Base-by-base conservation (phyloP, 139 green algal species). In the Tetradesmus obliquus region DNA sequence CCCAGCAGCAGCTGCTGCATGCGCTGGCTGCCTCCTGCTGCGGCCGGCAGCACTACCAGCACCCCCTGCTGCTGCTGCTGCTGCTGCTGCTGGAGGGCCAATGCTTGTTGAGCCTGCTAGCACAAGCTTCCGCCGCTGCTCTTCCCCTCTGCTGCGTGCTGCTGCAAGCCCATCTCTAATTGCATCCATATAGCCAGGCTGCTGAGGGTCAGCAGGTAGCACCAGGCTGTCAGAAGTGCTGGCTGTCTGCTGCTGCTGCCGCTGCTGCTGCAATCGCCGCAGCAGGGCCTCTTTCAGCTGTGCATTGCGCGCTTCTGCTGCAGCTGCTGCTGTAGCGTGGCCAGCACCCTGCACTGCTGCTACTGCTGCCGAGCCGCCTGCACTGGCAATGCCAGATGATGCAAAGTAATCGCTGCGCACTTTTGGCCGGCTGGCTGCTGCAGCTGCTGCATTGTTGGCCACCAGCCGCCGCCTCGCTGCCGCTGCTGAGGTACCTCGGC, bases 91-190 rank as follows among this genome's bases (percentile, higher is more conserved):
- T 51, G 8, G 4, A 45, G 15, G 53, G 76, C 7, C 15, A 4
- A 51, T 15, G n/a, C 5, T 55, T 17, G n/a, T 22, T 53, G 76
- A 51, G 76, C 24, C 85, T 22, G 85, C 85, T 10, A 72, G 57
- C 66, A 55, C 17, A 32, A 24, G 85, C 17, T 24, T 22, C 15
- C 66, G 24, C 32, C 85, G 71, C 32, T 81, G 53, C 54, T 62
- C 85, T 54, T 82, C 85, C 5, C 62, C 85, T n/a, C 54, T 89
- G 24, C 55, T 24, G 53, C 85, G 54, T 82, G 85, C 62, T 89
- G 85, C 85, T 82, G 85, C 19, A 13, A 89, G 9, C 7, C 66
- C 45, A 32, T 82, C 85, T 51, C 85, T 60, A 7, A 89, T 60
- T 7, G 22, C 9, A 62, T 89, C 85, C 62, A 89, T 66, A 15